Percentiles rank a stretch among this genome's conserved stretches.
Evolutionary conservation across 306 rosid genomes (phyloP).

Genomic region (Spatholobus suberectus): DNA sequence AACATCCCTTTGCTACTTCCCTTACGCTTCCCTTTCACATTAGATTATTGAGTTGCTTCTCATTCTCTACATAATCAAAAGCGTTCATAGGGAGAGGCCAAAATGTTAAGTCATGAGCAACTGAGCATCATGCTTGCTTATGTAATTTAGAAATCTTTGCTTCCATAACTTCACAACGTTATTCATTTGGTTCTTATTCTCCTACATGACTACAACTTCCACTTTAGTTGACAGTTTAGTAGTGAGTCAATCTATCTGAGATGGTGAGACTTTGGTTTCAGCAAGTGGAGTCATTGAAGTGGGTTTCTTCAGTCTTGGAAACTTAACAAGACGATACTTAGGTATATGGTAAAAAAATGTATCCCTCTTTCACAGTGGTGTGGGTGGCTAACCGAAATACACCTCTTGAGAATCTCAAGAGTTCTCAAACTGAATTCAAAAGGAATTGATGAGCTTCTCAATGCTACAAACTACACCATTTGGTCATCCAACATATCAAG

Average conservation of each 20-base stretch:
- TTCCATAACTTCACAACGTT: neutral
- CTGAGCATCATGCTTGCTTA: too few relatives aligned
- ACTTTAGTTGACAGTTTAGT: neutral
- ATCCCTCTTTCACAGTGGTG: neutral
- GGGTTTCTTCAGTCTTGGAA: conserved; percentile 37
- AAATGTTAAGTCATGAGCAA: too few relatives aligned
- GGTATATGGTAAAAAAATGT: conserved; percentile 37
- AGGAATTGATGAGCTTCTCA: conserved; percentile 18
- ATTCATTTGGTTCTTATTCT: neutral
- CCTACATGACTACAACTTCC: neutral
- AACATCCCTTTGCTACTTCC: too few relatives aligned
- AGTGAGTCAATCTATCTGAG: neutral
- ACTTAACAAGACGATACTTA: conserved; percentile 12
- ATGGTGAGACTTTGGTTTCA: conserved; percentile 25
- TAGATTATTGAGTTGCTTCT: too few relatives aligned
- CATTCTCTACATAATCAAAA: too few relatives aligned
- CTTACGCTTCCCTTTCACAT: too few relatives aligned
- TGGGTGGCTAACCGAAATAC: conserved; percentile 44
- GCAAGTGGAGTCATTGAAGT: neutral
- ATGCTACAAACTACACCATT: neutral
- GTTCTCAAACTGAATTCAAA: neutral
- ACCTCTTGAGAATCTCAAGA: neutral
- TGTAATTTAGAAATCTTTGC: too few relatives aligned
- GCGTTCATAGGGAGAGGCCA: too few relatives aligned
- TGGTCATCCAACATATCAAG: conserved; percentile 28